These are phyloP conservation scores for Phytophthora sp. DNA, from an alignment of 352 stramenopile genomes.

Conservation along the genomic window DNA sequence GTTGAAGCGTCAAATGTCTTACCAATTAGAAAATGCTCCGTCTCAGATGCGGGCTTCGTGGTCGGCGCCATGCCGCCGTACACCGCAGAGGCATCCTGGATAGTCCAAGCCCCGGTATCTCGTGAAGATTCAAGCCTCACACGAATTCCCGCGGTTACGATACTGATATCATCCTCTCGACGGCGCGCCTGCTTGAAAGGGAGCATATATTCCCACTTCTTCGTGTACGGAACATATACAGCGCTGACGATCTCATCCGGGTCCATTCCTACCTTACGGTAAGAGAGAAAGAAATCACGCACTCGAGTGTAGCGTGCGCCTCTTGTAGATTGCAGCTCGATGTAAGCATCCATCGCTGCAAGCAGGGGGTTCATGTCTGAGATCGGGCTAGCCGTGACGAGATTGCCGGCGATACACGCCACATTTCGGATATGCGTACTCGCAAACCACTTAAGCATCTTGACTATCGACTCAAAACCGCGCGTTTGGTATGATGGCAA, in stretches of 20 bases:
- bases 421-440: slow-evolving; percentile 98
- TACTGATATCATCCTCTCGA: slow-evolving; percentile 97
- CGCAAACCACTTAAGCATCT: slow-evolving; percentile 97
- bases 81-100: slow-evolving; percentile 60
- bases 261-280: slow-evolving; percentile 92
- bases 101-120: slow-evolving; percentile 79
- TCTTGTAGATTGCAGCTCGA: slow-evolving; percentile 59
- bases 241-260: slow-evolving; percentile 91
- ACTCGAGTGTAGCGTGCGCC: slow-evolving; percentile 63
- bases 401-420: slow-evolving; percentile 95
- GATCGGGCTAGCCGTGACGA: slow-evolving; percentile 97
- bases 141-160: slow-evolving; percentile 95
- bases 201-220: slow-evolving; percentile 92
- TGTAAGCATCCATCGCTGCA: slow-evolving; percentile 81
- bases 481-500: slow-evolving; percentile 55
- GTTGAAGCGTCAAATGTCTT: slow-evolving; percentile 81
- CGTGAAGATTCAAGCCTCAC: slow-evolving; percentile 73
- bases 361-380: slow-evolving; percentile 98
- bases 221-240: slow-evolving; percentile 90
- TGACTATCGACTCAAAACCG: slow-evolving; percentile 62
- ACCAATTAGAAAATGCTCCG: slow-evolving; percentile 77
- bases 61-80: slow-evolving; percentile 79
- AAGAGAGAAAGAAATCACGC: slow-evolving; percentile 95
- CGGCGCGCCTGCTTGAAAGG: slow-evolving; percentile 96
- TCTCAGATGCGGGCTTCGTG: slow-evolving; percentile 59